Base-by-base conservation (phyloP, 2,329 filamentous ascomycete genomes). In the Xylariaceae sp. region DNA sequence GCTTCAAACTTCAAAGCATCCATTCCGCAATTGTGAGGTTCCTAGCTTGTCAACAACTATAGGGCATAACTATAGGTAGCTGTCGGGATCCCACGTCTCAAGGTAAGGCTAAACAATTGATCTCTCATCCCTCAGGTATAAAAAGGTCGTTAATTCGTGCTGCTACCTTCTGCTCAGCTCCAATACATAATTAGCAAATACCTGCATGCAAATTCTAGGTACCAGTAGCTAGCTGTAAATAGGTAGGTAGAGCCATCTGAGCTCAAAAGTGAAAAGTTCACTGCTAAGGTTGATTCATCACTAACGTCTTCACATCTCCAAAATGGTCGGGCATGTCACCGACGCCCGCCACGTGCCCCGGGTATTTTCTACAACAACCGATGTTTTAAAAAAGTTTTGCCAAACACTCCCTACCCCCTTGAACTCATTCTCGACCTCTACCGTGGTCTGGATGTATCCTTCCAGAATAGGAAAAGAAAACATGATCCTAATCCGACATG, bases 401-500 rank as follows among this genome's bases (percentile, higher is more conserved):
- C 40, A 6, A 19, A 34, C 37, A 40, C 19, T 16, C 36, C 47
- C 43, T 47, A 22, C 29, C 1, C 13, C 21, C 6, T 26, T 42
- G 13, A 59, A 51, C 13, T 52, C 54, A 59, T 54, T 51, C 42
- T 42, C 47, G 40, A 21, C 37, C 47, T 49, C 41, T 45, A 43
- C 43, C 41, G 19, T 57, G 39, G 34, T 49, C 54, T 15, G 48
- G 21, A 39, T 56, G n/a, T 55, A 37, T 16, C 43, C 29, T 19
- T 16, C 36, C n/a, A 19, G n/a, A 45, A 30, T 40, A 44, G 18
- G 47, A 32, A 48, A n/a, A n/a, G n/a, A 43, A 48, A 18, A 43
- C 41, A 26, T 29, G 15, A 41, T 53, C 51, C 51, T 50, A 34
- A 51, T 57, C 21, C 18, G 54, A 55, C 57, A 55, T 54, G 36